Evolutionary conservation across 495 filamentous ascomycete genomes (phyloP).

Genomic region (Chaetomium fimeti): DNA sequence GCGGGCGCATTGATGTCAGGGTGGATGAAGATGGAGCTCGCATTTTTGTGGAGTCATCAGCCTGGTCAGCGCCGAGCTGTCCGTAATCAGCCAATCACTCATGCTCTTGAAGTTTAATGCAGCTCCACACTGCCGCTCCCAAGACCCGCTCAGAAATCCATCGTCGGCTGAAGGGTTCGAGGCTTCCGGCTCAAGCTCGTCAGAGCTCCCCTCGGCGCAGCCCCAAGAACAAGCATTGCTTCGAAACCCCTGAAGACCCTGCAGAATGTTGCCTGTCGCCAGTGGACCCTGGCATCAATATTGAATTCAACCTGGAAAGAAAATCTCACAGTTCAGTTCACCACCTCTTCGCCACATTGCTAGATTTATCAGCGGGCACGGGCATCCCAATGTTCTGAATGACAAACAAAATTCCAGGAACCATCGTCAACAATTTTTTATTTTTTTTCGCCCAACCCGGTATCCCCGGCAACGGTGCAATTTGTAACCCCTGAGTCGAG

Average conservation of each 20-base stretch:
- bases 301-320: not conserved
- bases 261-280: not conserved
- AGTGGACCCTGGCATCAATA: not conserved
- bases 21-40: conserved; percentile 26
- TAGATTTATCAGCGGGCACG: not conserved
- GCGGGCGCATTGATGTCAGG: conserved; percentile 33
- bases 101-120: not conserved
- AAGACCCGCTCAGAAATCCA: not conserved
- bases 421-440: not conserved
- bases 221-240: not conserved
- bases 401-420: not conserved
- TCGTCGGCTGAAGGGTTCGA: not conserved
- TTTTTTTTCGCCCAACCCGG: not conserved
- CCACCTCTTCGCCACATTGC: not conserved
- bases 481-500: not conserved
- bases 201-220: no score
- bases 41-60: conserved; percentile 25
- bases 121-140: not conserved
- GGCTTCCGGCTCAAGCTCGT: not conserved
- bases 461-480: conserved; percentile 7
- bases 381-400: not conserved
- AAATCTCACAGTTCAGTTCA: no score
- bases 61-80: conserved; percentile 10
- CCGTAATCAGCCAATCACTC: conserved; percentile 12
- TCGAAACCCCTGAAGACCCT: not conserved